phyloP scores from a whole-genome alignment of 2,329 filamentous ascomycete genomes.

The Colletotrichum simmondsii region DNA sequence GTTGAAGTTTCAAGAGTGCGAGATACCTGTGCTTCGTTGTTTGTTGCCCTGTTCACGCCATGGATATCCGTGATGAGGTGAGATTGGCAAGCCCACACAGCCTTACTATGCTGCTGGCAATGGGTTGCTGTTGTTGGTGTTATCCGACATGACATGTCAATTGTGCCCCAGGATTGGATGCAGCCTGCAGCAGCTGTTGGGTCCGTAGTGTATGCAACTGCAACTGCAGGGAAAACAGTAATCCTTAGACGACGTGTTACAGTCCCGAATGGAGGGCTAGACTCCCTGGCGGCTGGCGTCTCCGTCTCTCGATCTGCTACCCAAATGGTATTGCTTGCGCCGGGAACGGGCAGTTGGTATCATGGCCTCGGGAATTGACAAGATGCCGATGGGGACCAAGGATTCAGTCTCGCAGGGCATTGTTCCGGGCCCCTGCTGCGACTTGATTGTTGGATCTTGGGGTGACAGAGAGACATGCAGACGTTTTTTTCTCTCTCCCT shows the following conservation, averaged over 20 bases:
- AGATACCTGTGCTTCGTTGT: not conserved
- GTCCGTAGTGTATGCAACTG: not conserved
- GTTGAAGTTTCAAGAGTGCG: not conserved
- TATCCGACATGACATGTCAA: not conserved
- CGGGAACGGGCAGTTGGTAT: not conserved
- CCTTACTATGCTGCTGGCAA: not conserved
- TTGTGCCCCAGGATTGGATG: not conserved
- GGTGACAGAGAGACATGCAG: not conserved
- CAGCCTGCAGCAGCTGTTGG: not conserved
- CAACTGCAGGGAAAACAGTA: not conserved
- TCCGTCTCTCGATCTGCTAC: not conserved
- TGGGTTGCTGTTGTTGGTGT: not conserved
- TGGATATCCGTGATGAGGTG: not conserved
- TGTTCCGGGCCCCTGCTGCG: constrained; percentile 11
- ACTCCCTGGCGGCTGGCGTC: not conserved
- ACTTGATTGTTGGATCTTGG: not conserved
- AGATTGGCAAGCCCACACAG: not conserved
- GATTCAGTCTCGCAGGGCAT: constrained; percentile 12
- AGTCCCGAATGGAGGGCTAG: not conserved
- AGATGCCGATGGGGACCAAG: constrained; percentile 18
- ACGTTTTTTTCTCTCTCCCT: not conserved
- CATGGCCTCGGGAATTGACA: constrained; percentile 24
- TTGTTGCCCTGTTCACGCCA: not conserved
- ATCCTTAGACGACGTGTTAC: not conserved
- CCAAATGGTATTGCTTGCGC: not conserved